Evolutionary conservation across 2,329 filamentous ascomycete genomes (phyloP), one percentile per base, ranked within the genome.

Genomic region (Paraconiothyrium brasiliense): DNA sequence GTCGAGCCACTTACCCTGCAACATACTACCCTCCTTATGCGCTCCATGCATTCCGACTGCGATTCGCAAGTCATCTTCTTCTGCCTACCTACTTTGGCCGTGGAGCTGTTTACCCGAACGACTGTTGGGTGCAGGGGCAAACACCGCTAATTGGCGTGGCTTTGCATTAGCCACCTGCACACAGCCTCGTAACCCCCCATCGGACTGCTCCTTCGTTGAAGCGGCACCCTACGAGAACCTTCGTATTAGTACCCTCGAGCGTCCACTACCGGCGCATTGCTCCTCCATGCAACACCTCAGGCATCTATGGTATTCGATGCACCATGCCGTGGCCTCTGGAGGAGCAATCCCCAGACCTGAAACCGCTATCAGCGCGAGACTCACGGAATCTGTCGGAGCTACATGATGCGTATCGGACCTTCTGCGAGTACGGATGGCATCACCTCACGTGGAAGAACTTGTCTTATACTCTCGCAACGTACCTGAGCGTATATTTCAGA

Each of bases 371-470:
- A 9, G 39, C 52, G 3, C 52, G 24, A 9, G 27, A 55, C 24
- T 44, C 52, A 27, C 52, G 27, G 24, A 55, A 46, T 27, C 39
- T 55, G 16, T 55, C 52, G 20, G 52, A 58, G 27, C 35, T 52
- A 5, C 39, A 57, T 34, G 59, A 61, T 34, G 59, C 59, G 9
- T 61, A 61, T 50, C 48, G 50, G 1, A 51, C 56, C 8, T 61
- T 61, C 22, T 61, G 59, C 49, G 59, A 61, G 24, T 58, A 61
- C 22, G 59, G 59, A 6, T 58, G 39, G 20, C 48, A 61, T 54
- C 59, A 56, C 11, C 49, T 61, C n/a, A 56, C 59, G n/a, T 61
- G 59, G 59, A 57, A 56, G 34, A 57, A 61, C 35, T 35, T 61
- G 27, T 34, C 48, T 1, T 37, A 58, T 14, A 24, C 47, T 10